Percentiles rank a stretch among this genome's conserved stretches.
phyloP scores from a whole-genome alignment of 352 stramenopile species.

The Globisporangium polare region DNA sequence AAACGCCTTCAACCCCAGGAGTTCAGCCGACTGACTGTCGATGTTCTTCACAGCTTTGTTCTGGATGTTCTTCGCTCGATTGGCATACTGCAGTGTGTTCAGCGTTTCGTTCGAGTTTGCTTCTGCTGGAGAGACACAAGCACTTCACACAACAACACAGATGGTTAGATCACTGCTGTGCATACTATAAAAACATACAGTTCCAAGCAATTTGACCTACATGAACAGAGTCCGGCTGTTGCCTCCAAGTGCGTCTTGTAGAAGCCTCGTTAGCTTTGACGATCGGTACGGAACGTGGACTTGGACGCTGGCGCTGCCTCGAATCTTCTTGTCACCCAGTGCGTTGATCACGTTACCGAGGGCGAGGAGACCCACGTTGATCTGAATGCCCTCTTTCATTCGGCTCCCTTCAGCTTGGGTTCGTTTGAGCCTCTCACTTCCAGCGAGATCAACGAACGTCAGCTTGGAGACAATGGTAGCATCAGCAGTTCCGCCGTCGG shows the following conservation, averaged over 20 bases:
- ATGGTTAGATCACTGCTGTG: not conserved
- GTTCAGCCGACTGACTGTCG: conserved; percentile 69
- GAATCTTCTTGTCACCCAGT: conserved; percentile 65
- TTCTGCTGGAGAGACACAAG: conserved; percentile 77
- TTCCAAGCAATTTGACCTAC: conserved; percentile 27
- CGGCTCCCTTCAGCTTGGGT: conserved; percentile 76
- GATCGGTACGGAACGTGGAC: conserved; percentile 76
- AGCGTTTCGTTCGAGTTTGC: conserved; percentile 68
- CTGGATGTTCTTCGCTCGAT: conserved; percentile 85
- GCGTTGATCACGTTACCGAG: conserved; percentile 88
- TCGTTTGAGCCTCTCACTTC: conserved; percentile 84
- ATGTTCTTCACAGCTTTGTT: conserved; percentile 90
- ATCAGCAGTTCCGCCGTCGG: conserved; percentile 26
- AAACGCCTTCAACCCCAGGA: conserved; percentile 63
- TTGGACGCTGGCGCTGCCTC: conserved; percentile 26
- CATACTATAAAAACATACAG: not conserved
- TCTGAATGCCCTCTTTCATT: conserved; percentile 90
- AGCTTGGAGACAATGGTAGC: conserved; percentile 68
- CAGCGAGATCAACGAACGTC: conserved; percentile 85
- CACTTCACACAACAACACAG: conserved; percentile 30
- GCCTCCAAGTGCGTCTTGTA: conserved; percentile 84
- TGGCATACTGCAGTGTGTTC: conserved; percentile 86
- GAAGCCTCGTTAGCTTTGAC: conserved; percentile 75
- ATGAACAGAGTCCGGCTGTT: conserved; percentile 89
- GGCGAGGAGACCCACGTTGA: conserved; percentile 81